Conservation (phyloP, 1,284 basidiomycete genomes). For the Sporisorium exsertum region DNA sequence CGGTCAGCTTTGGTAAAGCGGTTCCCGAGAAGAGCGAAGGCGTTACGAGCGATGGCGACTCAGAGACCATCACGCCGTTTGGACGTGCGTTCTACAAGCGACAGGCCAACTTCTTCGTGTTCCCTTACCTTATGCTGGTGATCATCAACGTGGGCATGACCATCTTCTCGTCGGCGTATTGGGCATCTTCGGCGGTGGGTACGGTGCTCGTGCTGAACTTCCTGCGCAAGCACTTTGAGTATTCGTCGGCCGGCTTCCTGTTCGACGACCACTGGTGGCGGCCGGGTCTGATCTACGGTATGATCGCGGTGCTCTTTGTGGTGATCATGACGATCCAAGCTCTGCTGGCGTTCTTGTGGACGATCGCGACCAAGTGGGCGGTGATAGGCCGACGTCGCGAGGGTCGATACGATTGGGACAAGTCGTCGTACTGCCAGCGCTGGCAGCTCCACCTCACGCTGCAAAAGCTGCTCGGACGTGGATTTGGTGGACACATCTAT, state of each 20-base stretch:
- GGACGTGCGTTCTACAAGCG: constrained; percentile 69
- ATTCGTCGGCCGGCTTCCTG: constrained; percentile 42
- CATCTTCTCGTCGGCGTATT: constrained; percentile 66
- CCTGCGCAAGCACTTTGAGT: constrained; percentile 55
- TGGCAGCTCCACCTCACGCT: constrained; percentile 68
- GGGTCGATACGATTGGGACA: constrained; percentile 69
- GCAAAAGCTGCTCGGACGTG: constrained; percentile 62
- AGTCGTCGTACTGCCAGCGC: constrained; percentile 69
- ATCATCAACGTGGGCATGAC: constrained; percentile 65
- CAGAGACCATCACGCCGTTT: constrained; percentile 68
- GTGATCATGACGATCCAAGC: constrained; percentile 63
- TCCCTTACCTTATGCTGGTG: constrained; percentile 68
- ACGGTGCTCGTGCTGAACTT: constrained; percentile 65
- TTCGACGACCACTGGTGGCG: constrained; percentile 69
- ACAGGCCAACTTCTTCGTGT: constrained; percentile 68
- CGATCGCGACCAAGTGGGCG: constrained; percentile 66
- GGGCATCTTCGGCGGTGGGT: constrained; percentile 66
- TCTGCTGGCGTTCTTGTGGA: constrained; percentile 63
- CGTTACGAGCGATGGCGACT: constrained; percentile 31
- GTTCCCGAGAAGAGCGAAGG: constrained; percentile 56
- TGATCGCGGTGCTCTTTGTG: constrained; percentile 64
- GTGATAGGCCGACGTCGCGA: constrained; percentile 67
- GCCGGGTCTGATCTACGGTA: constrained; percentile 63
- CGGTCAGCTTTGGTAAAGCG: constrained; percentile 68
- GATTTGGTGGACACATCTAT: constrained; percentile 66